These are phyloP conservation scores for Colletotrichum sansevieriae DNA, from an alignment of 2,329 filamentous ascomycete genomes.

Conservation along the genomic window DNA sequence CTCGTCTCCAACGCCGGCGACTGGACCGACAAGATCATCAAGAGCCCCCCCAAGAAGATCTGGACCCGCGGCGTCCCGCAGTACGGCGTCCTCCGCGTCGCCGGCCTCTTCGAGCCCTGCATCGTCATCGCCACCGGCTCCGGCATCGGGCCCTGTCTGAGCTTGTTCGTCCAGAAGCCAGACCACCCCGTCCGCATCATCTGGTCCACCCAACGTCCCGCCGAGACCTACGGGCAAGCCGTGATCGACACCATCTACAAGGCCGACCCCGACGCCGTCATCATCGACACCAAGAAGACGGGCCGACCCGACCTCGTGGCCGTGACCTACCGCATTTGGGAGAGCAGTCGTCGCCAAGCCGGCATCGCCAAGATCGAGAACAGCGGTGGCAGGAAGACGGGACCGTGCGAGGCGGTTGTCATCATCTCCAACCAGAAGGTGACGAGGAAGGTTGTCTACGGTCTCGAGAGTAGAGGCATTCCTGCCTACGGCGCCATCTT, in stretches of 20 bases:
- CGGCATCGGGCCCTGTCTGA: constrained; percentile 78
- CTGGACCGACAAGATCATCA: constrained; percentile 77
- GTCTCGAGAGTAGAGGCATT: constrained; percentile 74
- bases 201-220: constrained; percentile 75
- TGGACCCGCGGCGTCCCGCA: constrained; percentile 78
- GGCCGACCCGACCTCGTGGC: constrained; percentile 70
- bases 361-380: constrained; percentile 20
- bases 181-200: constrained; percentile 69
- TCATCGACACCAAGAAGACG: constrained; percentile 73
- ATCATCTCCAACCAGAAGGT: constrained; percentile 78
- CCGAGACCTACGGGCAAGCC: constrained; percentile 70
- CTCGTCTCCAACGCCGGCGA: constrained; percentile 81
- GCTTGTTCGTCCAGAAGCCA: constrained; percentile 59
- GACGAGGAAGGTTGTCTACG: constrained; percentile 77
- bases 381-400: constrained; percentile 48
- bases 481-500: constrained; percentile 81
- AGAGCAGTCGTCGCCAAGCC: constrained; percentile 41
- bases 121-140: constrained; percentile 80
- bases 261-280: constrained; percentile 72
- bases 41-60: constrained; percentile 69
- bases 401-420: constrained; percentile 76
- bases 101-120: constrained; percentile 73
- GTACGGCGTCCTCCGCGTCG: constrained; percentile 76
- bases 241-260: constrained; percentile 68
- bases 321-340: constrained; percentile 45